Conservation (phyloP, 129 eudicot species). For the Ambrosia trifida region DNA sequence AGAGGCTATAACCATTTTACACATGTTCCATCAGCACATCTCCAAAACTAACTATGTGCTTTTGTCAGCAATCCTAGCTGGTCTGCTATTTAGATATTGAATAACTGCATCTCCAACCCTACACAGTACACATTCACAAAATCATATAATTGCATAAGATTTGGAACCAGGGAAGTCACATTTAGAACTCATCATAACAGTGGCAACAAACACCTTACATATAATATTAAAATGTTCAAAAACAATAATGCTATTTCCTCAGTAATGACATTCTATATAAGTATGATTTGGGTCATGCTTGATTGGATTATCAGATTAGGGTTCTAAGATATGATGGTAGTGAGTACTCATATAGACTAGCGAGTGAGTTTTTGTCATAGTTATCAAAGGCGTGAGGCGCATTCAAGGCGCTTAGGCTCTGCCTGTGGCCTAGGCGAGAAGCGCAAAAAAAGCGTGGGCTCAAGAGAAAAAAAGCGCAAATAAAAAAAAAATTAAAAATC, state of each 20-base stretch:
- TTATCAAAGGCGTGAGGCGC: no score
- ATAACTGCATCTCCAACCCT: constrained; percentile 95
- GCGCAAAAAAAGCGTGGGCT: no score
- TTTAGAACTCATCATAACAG: neutral
- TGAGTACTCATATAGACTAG: no score
- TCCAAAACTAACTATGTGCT: constrained; percentile 44
- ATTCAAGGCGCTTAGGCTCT: no score
- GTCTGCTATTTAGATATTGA: constrained; percentile 66
- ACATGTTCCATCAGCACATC: constrained; percentile 12
- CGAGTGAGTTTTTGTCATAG: no score
- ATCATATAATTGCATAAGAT: neutral
- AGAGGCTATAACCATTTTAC: constrained; percentile 14
- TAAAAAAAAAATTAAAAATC: no score
- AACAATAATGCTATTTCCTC: neutral
- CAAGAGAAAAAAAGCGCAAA: no score
- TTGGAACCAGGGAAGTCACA: neutral
- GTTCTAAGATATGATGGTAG: neutral
- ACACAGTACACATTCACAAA: constrained; percentile 38
- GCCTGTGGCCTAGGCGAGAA: no score
- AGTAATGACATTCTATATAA: neutral
- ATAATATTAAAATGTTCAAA: neutral
- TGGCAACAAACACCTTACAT: neutral
- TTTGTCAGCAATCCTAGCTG: constrained; percentile 51
- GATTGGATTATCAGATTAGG: neutral
- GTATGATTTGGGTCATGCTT: neutral